These are phyloP conservation scores for Ceratocystis destructans DNA, from an alignment of 2,329 filamentous ascomycete genomes.

Conservation along the genomic window DNA sequence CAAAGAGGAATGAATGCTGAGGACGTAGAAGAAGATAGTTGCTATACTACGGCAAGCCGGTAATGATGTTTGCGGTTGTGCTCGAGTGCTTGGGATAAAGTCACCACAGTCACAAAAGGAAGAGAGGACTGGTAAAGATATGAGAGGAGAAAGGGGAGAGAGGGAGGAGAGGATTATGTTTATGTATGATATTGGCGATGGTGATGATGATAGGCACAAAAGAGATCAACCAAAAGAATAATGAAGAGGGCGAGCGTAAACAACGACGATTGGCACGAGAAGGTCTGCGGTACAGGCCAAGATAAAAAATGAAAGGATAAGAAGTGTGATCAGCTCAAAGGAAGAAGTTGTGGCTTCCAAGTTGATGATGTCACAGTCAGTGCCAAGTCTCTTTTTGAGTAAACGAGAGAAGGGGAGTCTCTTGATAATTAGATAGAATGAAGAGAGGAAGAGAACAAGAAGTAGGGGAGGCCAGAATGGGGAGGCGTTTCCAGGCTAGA, in stretches of 20 bases:
- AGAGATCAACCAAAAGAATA: not conserved
- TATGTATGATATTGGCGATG: not conserved
- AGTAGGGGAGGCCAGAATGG: not conserved
- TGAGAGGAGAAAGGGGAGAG: not conserved
- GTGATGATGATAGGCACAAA: not conserved
- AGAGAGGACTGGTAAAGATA: not conserved
- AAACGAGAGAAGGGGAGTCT: slow-evolving; percentile 10
- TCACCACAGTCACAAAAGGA: not conserved
- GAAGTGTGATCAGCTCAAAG: not conserved
- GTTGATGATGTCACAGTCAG: slow-evolving; percentile 3
- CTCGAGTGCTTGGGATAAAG: not conserved
- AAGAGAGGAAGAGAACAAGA: not conserved
- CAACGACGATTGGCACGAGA: not conserved
- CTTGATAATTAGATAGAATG: slow-evolving; percentile 7
- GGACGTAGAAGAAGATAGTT: not conserved
- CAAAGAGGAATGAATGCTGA: not conserved
- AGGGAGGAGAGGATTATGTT: not conserved
- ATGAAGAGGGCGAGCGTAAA: not conserved
- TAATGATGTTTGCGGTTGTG: not conserved
- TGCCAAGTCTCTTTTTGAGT: slow-evolving; percentile 2
- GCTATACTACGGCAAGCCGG: not conserved
- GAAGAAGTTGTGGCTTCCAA: slow-evolving; percentile 5
- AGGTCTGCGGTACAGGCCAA: not conserved
- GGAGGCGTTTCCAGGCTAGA: not conserved
- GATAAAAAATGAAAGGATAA: not conserved